Percentiles rank a stretch among this genome's conserved stretches.
Conservation (phyloP, 2,329 filamentous ascomycete species). For the Colletotrichum musicola region DNA sequence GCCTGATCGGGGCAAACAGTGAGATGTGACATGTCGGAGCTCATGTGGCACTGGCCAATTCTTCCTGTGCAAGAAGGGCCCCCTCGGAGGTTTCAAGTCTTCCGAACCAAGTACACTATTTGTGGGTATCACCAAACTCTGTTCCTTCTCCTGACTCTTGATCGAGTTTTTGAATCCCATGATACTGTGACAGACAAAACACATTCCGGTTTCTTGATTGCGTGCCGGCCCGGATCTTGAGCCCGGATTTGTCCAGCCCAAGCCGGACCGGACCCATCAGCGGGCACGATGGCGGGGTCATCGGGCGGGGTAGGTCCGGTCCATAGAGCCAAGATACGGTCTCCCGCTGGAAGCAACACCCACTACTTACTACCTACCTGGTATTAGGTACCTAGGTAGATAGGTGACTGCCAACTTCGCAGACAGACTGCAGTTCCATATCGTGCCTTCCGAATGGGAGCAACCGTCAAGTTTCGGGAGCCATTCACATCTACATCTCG, state of each 20-base stretch:
- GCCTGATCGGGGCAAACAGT: background rate
- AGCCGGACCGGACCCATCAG: background rate
- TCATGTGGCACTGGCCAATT: background rate
- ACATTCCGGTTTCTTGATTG: no score
- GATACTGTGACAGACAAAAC: background rate
- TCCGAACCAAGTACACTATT: background rate
- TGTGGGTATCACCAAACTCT: background rate
- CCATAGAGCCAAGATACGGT: background rate
- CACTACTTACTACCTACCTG: no score
- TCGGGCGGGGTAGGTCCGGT: background rate
- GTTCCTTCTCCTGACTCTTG: background rate
- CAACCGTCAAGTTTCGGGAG: no score
- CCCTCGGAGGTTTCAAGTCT: background rate
- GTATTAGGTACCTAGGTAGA: no score
- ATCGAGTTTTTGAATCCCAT: background rate
- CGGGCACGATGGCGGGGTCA: background rate
- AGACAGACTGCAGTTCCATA: no score
- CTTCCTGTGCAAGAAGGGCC: background rate
- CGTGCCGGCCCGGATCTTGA: background rate
- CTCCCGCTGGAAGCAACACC: background rate
- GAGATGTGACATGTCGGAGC: background rate
- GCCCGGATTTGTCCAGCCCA: background rate
- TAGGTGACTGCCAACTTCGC: no score
- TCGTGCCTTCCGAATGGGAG: no score
- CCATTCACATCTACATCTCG: no score